Base-by-base conservation (phyloP, 192 early-diverging fungal species). In the Haplosporangium gracile region DNA sequence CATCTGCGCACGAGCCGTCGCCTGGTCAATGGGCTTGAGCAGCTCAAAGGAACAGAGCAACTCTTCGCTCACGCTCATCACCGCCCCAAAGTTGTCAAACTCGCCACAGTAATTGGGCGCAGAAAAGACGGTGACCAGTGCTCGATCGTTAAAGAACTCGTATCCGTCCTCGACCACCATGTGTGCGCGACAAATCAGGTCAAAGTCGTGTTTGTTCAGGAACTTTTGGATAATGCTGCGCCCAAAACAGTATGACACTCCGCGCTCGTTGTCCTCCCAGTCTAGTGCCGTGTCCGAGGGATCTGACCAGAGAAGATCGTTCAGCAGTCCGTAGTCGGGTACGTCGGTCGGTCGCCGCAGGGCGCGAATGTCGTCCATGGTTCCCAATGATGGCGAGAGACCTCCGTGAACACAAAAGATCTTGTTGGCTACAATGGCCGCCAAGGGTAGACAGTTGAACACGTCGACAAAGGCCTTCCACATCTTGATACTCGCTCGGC, bases 91-190 rank as follows among this genome's bases (percentile, higher is more conserved):
- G 88, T 95, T 96, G 77, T 96, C 97, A 89, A 99, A 99, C 90
- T 99, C 98, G 76, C 97, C 97, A 85, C 98, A 99, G 88, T 98
- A 98, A 88, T 99, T 98, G 72, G 98, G 97, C 13, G 98, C 98
- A 7, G 95, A 96, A 78, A 99, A 99, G 11, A 99, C 92, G 7
- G 98, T 99, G 2, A 99, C 98, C 76, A 99, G 88, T 36, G 94
- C 94, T 38, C 97, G 93, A 65, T 97, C 94, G 72, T 95, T 93
- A 89, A 97, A 99, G 78, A 99, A 99, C 91, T 99, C 97, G 88
- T 98, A 99, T n/a, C 97, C 97, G 88, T 97, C 97, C 82, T 99
- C 97, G 55, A 99, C 97, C 16, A 99, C 97, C 95, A 97, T 96
- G 89, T 99, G 98, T 5, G 98, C 97, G 36, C 97, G 93, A 75